Evolutionary conservation across 2,329 filamentous ascomycete species (phyloP).

Genomic region (Trichoderma asperellum): DNA sequence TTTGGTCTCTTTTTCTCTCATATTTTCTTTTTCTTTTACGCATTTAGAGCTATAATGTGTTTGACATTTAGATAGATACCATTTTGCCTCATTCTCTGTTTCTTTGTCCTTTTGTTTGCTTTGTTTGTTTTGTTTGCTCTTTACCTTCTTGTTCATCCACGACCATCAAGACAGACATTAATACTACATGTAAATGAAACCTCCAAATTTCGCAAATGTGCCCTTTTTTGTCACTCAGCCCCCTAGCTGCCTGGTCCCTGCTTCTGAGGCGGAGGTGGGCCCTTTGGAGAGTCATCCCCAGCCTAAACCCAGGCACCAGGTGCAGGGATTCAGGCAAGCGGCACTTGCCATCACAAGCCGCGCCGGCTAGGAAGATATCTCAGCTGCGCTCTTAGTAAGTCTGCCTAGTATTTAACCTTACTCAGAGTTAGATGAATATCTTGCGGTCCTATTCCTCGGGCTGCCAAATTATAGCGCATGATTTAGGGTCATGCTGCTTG

Average conservation of each 20-base stretch:
- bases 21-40: background rate
- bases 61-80: slow-evolving; percentile 12
- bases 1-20: background rate
- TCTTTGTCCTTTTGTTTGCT: background rate
- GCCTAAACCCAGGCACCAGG: slow-evolving; percentile 7
- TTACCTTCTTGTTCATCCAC: background rate
- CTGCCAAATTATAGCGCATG: slow-evolving; percentile 7
- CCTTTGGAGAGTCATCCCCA: background rate
- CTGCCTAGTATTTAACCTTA: slow-evolving; percentile 25
- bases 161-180: background rate
- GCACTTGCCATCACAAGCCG: background rate
- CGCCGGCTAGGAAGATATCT: background rate
- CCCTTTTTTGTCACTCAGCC: background rate
- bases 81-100: background rate
- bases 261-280: slow-evolving; percentile 1
- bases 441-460: background rate
- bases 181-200: background rate
- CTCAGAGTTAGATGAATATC: background rate
- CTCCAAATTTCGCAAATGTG: background rate
- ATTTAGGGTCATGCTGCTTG: background rate
- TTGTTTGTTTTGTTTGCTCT: background rate
- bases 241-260: slow-evolving; percentile 10
- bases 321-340: background rate
- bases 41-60: background rate
- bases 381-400: background rate